phyloP scores from a whole-genome alignment of 768 basidiomycete species.

The Hericium rajendrae region DNA sequence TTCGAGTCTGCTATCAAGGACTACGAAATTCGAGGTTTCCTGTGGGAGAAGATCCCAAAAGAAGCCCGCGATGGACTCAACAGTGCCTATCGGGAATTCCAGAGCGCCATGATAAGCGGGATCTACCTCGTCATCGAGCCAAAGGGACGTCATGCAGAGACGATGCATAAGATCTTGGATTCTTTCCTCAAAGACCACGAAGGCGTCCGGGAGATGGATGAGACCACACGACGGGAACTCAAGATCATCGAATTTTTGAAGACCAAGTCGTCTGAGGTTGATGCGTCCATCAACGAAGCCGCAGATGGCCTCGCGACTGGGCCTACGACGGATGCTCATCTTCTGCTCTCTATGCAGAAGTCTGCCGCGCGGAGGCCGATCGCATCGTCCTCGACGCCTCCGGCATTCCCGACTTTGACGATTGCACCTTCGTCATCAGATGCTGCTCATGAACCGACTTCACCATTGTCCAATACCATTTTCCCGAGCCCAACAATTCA shows the following conservation, averaged over 20 bases:
- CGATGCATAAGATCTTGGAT: slow-evolving; percentile 75
- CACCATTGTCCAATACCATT: slow-evolving; percentile 20
- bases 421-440: slow-evolving; percentile 10
- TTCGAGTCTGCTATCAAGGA: slow-evolving; percentile 88
- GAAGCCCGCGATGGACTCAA: slow-evolving; percentile 63
- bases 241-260: slow-evolving; percentile 81
- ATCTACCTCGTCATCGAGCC: slow-evolving; percentile 80
- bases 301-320: neutral
- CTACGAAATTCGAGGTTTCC: slow-evolving; percentile 66
- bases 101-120: slow-evolving; percentile 82
- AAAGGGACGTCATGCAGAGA: slow-evolving; percentile 52
- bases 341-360: slow-evolving; percentile 6
- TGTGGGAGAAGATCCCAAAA: slow-evolving; percentile 49
- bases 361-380: slow-evolving; percentile 19
- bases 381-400: neutral
- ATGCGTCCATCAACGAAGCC: slow-evolving; percentile 10
- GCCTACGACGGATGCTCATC: slow-evolving; percentile 4
- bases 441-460: slow-evolving; percentile 20
- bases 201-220: slow-evolving; percentile 56
- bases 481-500: slow-evolving; percentile 48
- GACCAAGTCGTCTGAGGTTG: slow-evolving; percentile 47
- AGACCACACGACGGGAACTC: slow-evolving; percentile 73
- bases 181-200: slow-evolving; percentile 64
- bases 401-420: slow-evolving; percentile 1
- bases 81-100: slow-evolving; percentile 81